Percentiles rank a stretch among this genome's conserved stretches.
Conservation (phyloP, 192 early-diverging fungal genomes). For the Linnemannia elongata region DNA sequence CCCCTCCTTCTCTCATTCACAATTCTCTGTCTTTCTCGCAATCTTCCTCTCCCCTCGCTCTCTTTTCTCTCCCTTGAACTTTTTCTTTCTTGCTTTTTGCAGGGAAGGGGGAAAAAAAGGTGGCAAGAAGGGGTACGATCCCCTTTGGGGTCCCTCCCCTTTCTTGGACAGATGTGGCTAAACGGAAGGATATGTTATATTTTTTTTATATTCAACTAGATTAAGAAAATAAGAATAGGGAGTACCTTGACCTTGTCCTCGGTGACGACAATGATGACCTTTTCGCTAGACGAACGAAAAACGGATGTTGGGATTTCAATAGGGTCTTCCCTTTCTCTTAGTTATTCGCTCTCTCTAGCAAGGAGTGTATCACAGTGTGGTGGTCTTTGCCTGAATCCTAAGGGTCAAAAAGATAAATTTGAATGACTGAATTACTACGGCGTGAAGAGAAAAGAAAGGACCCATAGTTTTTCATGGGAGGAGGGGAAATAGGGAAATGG, state of each 20-base stretch:
- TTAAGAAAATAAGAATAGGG: not conserved
- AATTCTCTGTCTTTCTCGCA: not conserved
- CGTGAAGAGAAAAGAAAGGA: not conserved
- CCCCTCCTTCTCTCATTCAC: not conserved
- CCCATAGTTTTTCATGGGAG: not conserved
- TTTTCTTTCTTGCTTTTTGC: not conserved
- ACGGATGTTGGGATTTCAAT: not conserved
- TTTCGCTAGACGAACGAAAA: not conserved
- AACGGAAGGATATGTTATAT: not conserved
- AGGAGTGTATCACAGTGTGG: not conserved
- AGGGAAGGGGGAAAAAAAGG: not conserved
- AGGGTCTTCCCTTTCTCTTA: not conserved
- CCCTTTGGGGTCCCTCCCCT: not conserved
- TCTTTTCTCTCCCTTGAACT: not conserved
- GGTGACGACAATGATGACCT: not conserved
- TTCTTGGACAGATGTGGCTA: not conserved
- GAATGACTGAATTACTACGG: not conserved
- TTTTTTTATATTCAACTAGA: not conserved
- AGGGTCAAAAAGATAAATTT: not conserved
- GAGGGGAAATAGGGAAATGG: not conserved
- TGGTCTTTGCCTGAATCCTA: not conserved
- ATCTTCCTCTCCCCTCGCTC: not conserved
- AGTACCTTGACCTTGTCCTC: not conserved
- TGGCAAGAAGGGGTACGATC: conserved; percentile 2
- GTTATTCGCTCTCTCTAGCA: not conserved